Base-by-base conservation (phyloP, 257 asterid species). In the Fraxinus cuspidata region DNA sequence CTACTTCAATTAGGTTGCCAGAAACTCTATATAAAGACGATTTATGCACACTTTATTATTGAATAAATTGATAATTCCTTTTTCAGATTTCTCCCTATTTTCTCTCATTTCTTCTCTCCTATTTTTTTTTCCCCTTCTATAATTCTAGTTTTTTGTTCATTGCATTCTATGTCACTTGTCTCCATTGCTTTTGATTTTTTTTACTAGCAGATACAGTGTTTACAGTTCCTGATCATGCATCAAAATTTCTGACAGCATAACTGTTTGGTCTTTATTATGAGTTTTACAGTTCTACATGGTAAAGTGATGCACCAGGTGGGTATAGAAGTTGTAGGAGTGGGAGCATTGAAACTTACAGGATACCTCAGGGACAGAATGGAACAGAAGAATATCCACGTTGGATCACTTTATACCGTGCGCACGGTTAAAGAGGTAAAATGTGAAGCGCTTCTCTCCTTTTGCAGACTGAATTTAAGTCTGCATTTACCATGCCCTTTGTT, bases 341-440 rank as follows among this genome's bases (percentile, higher is more conserved):
- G 99, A 83, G 99, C 98, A 25, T 73, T 93, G 88, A 93, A 95
- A 84, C 96, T 95, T 74, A 93, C 99, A 42, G 94, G 96, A 79
- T 93, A 84, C 77, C 98, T 95, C 73, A 90, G 93, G 79, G 99
- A 95, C 56, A 86, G 79, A 88, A 88, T 95, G 98, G 96, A 86
- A 78, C 94, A 89, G 82, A 88, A 87, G 82, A 93, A 93, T 81
- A 83, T 92, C 74, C 81, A 82, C 77, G 86, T 90, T 78, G 90
- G 90, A 68, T 93, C 99, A 49, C 90, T 92, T 78, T 95, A 95
- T 86, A 95, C 99, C 15, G 98, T 95, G 79, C 97, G 98, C 74
- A 73, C 97, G 42, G 76, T 95, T 85, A 95, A 95, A 89, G 98
- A 95, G 96, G 98, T 95, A 83, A 29, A 65, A 18, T 58, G 27